These are phyloP conservation scores for Calycina herbarum DNA, from an alignment of 2,329 filamentous ascomycete species.

Conservation along the genomic window DNA sequence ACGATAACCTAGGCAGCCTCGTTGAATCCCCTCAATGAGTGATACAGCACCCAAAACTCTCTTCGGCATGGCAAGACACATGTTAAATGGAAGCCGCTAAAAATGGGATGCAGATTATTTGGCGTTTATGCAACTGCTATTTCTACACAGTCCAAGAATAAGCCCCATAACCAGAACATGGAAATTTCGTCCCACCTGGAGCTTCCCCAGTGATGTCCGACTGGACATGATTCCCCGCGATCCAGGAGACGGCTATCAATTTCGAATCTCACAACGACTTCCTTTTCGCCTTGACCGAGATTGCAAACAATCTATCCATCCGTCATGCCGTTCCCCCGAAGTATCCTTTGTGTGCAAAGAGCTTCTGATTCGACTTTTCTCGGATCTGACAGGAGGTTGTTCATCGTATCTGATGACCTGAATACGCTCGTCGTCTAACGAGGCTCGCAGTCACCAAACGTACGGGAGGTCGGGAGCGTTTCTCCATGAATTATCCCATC, in stretches of 20 bases:
- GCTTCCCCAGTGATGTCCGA: neutral
- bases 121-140: neutral
- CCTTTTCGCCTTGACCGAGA: slow-evolving; percentile 12
- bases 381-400: slow-evolving; percentile 6
- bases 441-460: slow-evolving; percentile 7
- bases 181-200: neutral
- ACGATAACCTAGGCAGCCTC: slow-evolving; percentile 4
- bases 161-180: neutral
- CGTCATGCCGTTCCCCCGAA: slow-evolving; percentile 18
- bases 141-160: neutral
- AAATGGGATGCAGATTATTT: neutral
- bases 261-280: neutral
- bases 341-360: neutral
- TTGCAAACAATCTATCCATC: slow-evolving; percentile 15
- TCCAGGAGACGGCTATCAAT: neutral
- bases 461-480: slow-evolving; percentile 26
- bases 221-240: neutral
- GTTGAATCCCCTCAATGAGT: neutral
- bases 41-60: neutral
- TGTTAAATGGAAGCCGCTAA: neutral
- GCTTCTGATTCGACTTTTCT: neutral
- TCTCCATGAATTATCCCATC: slow-evolving; percentile 22
- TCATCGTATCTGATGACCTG: slow-evolving; percentile 15
- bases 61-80: neutral
- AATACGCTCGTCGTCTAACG: slow-evolving; percentile 14